Conservation (phyloP, 2,329 filamentous ascomycete genomes). For the Macrophomina phaseolina region DNA sequence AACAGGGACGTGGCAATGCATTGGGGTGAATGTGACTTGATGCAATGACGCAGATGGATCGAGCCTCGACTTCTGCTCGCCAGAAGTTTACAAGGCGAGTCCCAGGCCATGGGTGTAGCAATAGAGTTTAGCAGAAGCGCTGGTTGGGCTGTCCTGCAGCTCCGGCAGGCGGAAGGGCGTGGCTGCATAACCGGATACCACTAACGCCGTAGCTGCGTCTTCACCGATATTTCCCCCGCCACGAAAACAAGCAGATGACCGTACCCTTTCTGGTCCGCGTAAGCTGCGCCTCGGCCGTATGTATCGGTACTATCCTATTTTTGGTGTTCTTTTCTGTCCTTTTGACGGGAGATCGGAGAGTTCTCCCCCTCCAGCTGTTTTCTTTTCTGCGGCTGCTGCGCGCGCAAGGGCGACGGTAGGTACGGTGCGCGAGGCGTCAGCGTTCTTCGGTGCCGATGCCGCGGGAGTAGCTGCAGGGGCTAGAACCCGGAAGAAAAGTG, state of each 20-base stretch:
- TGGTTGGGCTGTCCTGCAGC: conserved; percentile 18
- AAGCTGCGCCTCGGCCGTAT: background rate
- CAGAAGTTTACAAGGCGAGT: conserved; percentile 10
- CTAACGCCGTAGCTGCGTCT: conserved; percentile 13
- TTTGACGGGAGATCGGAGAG: background rate
- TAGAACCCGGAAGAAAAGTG: background rate
- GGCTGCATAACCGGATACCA: conserved; percentile 16
- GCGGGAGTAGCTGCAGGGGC: background rate
- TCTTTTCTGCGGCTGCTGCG: background rate
- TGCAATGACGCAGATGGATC: conserved; percentile 16
- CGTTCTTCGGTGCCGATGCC: background rate
- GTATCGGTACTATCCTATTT: background rate
- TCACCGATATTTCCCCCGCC: conserved; percentile 21
- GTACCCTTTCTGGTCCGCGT: background rate
- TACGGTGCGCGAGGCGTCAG: background rate
- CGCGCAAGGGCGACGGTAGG: background rate
- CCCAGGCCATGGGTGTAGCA: background rate
- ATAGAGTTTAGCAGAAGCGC: conserved; percentile 12
- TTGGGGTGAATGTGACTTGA: conserved; percentile 9
- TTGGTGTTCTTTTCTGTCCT: background rate
- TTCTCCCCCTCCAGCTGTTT: background rate
- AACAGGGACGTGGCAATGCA: conserved; percentile 14
- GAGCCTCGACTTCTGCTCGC: background rate
- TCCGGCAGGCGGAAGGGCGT: background rate
- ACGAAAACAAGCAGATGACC: conserved; percentile 4